Evolutionary conservation across 352 stramenopile genomes (phyloP), one percentile per base, ranked within the genome.

Genomic region (Globisporangium yorkense): DNA sequence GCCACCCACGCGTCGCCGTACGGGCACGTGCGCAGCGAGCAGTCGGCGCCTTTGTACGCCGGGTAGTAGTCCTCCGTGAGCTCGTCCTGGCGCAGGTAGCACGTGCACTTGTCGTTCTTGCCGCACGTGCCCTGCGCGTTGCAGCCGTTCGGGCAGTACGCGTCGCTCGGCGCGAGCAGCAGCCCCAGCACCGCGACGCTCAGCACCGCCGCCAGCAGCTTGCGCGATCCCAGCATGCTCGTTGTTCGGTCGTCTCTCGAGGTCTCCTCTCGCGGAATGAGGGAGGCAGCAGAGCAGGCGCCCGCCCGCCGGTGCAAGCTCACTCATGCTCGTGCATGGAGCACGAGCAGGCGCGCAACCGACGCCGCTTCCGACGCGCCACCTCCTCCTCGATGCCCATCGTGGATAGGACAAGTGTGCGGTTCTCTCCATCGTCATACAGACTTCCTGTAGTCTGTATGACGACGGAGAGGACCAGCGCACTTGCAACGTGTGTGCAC

Each of bases 101-200:
- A 97, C 57, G 89, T 94, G 71, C 90, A 97, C 65, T 95, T 89
- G 72, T 97, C 89, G 64, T 96, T 92, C 60, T 84, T 82, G 33
- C 80, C 78, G 70, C 88, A 96, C 7, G 76, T 90, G 27, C 87
- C 88, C 52, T 96, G 85, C 3, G 80, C 87, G 55, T 89, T 94
- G 72, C 87, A 95, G 39, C 79, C 81, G 46, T 92, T 94, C 16
- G 82, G 81, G 59, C 85, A 93, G 63, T 90, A 90, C 13, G 65
- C 78, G n/a, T 74, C 59, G 40, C 56, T 54, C 1, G 44, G 44
- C 44, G 20, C 44, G 20, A 49, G 12, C n/a, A 49, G 43, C 43
- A 48, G 44, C 75, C 62, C 59, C 51, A 82, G 40, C 21, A 70
- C 45, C 43, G 54, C 65, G 20, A 83, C 48, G 44, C 56, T 71